Conservation (phyloP, 768 basidiomycete species). For the Boletus barrowsii region DNA sequence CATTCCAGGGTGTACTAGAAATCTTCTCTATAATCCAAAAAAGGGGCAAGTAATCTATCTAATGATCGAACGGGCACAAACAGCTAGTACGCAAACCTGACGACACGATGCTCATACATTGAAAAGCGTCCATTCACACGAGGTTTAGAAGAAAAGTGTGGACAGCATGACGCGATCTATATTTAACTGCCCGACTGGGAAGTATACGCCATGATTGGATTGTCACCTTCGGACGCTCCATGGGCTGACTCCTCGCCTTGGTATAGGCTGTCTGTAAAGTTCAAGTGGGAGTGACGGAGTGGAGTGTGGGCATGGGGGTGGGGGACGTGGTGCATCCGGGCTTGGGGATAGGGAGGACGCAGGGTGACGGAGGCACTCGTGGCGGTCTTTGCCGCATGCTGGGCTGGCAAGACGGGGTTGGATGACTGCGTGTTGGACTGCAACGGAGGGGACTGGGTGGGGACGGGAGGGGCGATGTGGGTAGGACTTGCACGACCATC, state of each 20-base stretch:
- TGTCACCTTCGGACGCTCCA: constrained; percentile 29
- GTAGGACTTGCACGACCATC: constrained; percentile 13
- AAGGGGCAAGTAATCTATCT: constrained; percentile 30
- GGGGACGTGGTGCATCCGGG: constrained; percentile 77
- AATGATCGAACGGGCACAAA: constrained; percentile 23
- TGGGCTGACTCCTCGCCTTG: constrained; percentile 28
- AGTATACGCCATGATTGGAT: constrained; percentile 50
- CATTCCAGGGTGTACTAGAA: constrained; percentile 8
- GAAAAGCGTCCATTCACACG: constrained; percentile 6
- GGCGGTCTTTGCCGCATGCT: constrained; percentile 30
- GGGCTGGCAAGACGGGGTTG: constrained; percentile 13
- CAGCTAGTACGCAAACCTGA: constrained; percentile 19
- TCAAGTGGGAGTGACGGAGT: constrained; percentile 60
- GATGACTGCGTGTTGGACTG: constrained; percentile 21
- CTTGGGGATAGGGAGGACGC: constrained; percentile 54
- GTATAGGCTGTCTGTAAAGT: constrained; percentile 41
- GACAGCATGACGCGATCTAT: not conserved
- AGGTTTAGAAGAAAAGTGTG: not conserved
- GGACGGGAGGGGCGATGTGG: constrained; percentile 16
- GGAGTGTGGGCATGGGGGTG: constrained; percentile 77
- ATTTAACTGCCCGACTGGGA: constrained; percentile 31
- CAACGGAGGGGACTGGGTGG: constrained; percentile 23
- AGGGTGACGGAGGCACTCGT: constrained; percentile 44
- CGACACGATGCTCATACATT: constrained; percentile 9
- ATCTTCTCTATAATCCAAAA: constrained; percentile 21